Conservation (phyloP, 2,329 filamentous ascomycete species). For the Colletotrichum sp. region DNA sequence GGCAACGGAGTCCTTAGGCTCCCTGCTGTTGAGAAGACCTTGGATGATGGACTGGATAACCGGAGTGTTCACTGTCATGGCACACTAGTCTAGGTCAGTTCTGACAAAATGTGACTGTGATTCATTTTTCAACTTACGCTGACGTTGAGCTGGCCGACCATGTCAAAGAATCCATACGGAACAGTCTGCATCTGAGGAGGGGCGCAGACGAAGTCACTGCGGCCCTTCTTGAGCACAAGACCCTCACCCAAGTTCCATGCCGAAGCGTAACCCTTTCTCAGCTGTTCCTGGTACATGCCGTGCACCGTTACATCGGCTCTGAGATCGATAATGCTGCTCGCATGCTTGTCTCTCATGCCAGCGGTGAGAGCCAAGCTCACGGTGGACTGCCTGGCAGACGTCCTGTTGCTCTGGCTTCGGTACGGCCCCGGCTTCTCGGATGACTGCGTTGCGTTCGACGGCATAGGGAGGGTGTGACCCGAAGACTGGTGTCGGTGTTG, state of each 20-base stretch:
- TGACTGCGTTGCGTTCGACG: background rate
- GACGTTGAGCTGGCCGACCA: conserved; percentile 49
- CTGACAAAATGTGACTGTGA: background rate
- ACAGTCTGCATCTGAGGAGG: conserved; percentile 34
- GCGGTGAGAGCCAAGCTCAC: conserved; percentile 18
- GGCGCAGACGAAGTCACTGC: conserved; percentile 51
- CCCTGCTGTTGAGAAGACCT: conserved; percentile 42
- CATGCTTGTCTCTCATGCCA: conserved; percentile 18
- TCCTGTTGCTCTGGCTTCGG: background rate
- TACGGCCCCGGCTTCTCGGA: conserved; percentile 13
- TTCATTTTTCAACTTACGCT: conserved; percentile 41
- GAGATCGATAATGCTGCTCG: conserved; percentile 18
- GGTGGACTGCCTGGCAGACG: conserved; percentile 19
- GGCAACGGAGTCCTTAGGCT: conserved; percentile 55
- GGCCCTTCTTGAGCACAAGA: conserved; percentile 56
- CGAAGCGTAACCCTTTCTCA: conserved; percentile 19
- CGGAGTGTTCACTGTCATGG: conserved; percentile 70
- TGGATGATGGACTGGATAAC: conserved; percentile 65
- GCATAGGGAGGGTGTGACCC: background rate
- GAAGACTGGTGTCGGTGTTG: background rate
- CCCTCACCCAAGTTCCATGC: conserved; percentile 48
- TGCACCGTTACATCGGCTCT: conserved; percentile 20
- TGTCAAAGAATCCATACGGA: conserved; percentile 51
- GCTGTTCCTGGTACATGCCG: conserved; percentile 20
- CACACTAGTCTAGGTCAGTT: conserved; percentile 47